These are phyloP conservation scores for Hypseocharis bilobata DNA, from an alignment of 441 rosid genomes.

Conservation along the genomic window DNA sequence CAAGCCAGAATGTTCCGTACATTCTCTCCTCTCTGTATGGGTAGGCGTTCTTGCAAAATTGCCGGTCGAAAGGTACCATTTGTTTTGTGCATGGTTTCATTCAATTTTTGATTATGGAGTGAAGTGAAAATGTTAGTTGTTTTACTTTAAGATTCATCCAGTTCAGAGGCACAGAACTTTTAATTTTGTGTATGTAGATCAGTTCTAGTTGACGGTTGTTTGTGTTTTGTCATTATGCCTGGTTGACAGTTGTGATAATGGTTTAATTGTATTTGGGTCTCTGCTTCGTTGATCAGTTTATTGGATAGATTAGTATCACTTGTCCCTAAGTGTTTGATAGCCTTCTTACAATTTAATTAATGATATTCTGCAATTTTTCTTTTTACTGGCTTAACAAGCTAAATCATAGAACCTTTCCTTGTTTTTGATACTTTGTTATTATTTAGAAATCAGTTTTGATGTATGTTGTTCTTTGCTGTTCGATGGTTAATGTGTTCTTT, in stretches of 20 bases:
- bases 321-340: not conserved
- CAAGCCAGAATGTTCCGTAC: constrained; percentile 51
- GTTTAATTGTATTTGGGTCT: too few species aligned
- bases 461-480: too few species aligned
- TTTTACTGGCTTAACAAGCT: not conserved
- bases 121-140: not conserved
- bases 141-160: not conserved
- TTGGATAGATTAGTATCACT: too few species aligned
- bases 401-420: too few species aligned
- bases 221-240: too few species aligned
- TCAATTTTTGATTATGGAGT: not conserved
- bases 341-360: not conserved
- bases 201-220: too few species aligned
- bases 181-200: too few species aligned
- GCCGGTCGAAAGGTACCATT: constrained; percentile 73
- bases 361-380: not conserved
- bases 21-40: constrained; percentile 64
- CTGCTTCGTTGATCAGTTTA: too few species aligned
- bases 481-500: too few species aligned
- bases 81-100: not conserved
- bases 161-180: too few species aligned
- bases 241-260: too few species aligned
- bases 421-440: too few species aligned
- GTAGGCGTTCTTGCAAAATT: constrained; percentile 77
- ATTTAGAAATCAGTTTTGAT: not conserved